Percentiles rank a stretch among this genome's conserved stretches.
Evolutionary conservation across 352 stramenopile genomes (phyloP).

Genomic region (Globisporangium splendens): DNA sequence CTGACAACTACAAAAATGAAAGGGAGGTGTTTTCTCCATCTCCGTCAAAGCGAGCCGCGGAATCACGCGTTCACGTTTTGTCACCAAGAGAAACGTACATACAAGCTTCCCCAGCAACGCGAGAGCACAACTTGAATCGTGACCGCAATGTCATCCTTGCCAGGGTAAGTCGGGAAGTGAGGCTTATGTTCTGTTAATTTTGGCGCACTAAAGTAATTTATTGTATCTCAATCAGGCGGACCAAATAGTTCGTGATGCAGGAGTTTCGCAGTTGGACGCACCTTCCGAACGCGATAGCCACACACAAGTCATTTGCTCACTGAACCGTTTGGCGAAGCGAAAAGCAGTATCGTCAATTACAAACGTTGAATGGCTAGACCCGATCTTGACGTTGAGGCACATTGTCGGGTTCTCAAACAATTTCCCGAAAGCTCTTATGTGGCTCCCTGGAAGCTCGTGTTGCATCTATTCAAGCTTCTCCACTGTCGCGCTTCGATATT

Average conservation of each 20-base stretch:
- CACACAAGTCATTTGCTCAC: neutral
- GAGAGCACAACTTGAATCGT: conserved; percentile 27
- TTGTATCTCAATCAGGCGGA: conserved; percentile 24
- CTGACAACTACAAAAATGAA: too few species aligned
- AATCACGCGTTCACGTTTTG: neutral
- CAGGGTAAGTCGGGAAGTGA: conserved; percentile 18
- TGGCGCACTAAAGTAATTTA: neutral
- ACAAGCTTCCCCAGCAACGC: conserved; percentile 8
- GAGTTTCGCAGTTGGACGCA: conserved; percentile 14
- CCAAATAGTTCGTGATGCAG: conserved; percentile 41
- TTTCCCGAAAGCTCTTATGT: conserved; percentile 43
- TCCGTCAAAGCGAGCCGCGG: too few species aligned
- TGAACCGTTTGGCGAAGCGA: neutral
- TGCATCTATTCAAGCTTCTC: conserved; percentile 66
- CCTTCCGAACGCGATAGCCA: neutral
- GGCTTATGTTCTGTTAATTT: neutral
- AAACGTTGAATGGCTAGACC: conserved; percentile 54
- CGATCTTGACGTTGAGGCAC: conserved; percentile 51
- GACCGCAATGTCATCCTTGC: conserved; percentile 32
- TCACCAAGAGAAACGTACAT: conserved; percentile 1
- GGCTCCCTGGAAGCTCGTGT: conserved; percentile 33
- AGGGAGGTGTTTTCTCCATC: too few species aligned
- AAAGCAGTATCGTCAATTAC: conserved; percentile 26
- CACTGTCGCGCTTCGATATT: conserved; percentile 58
- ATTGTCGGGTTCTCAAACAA: conserved; percentile 63